Conservation (phyloP, 441 rosid genomes). For the Mallotus japonicus region DNA sequence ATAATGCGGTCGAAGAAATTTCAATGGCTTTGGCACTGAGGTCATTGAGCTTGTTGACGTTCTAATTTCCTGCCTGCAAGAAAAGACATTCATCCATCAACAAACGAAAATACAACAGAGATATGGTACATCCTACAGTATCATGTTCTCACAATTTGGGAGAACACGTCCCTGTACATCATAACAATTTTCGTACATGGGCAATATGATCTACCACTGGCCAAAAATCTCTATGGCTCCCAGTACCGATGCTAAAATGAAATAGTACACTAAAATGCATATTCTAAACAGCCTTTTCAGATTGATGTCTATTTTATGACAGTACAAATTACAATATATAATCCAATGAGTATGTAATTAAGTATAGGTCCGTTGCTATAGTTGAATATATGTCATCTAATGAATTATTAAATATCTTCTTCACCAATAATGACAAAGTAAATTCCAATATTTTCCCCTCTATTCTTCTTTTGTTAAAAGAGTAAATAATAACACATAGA, state of each 20-base stretch:
- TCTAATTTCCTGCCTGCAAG: conserved; percentile 76
- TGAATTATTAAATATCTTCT: neutral
- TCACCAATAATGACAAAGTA: neutral
- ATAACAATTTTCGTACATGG: neutral
- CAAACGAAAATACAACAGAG: neutral
- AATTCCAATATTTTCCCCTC: neutral
- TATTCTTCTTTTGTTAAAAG: neutral
- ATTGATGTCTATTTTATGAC: too few relatives aligned
- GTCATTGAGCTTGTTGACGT: conserved; percentile 95
- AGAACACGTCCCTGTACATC: neutral
- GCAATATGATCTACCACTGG: too few relatives aligned
- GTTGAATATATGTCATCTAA: neutral
- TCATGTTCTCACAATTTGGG: neutral
- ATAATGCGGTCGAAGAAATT: conserved; percentile 97
- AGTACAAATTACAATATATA: neutral
- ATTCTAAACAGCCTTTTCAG: too few relatives aligned
- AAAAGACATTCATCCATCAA: conserved; percentile 3
- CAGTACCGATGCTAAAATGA: too few relatives aligned
- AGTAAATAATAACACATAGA: neutral
- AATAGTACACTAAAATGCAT: too few relatives aligned
- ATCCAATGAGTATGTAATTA: neutral
- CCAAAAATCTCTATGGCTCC: too few relatives aligned
- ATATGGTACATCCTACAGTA: neutral
- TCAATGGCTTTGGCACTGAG: conserved; percentile 91
- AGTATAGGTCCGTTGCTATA: neutral